Percentiles rank a stretch among this genome's conserved stretches.
Evolutionary conservation across 306 rosid species (phyloP).

Genomic region (Purshia tridentata): DNA sequence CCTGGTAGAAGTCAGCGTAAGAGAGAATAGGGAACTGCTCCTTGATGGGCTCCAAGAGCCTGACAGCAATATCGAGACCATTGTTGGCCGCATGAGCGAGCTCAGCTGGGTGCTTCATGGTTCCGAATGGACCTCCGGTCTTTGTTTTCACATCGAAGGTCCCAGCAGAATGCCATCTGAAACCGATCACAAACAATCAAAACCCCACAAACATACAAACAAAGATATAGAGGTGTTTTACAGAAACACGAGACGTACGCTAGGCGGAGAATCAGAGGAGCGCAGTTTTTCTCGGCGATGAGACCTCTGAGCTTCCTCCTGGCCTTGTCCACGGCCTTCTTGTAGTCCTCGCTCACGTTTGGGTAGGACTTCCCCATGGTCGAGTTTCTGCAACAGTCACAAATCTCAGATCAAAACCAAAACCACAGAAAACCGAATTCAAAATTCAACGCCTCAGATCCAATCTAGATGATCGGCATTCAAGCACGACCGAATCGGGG

Average conservation of each 20-base stretch:
- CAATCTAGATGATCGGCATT: not conserved
- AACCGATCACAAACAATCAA: not conserved
- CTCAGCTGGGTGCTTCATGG: constrained; percentile 58
- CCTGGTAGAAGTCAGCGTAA: constrained; percentile 94
- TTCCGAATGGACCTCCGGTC: constrained; percentile 97
- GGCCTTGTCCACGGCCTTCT: constrained; percentile 77
- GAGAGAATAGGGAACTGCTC: constrained; percentile 64
- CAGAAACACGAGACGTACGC: constrained; percentile 47
- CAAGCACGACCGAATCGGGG: not conserved
- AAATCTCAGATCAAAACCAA: not conserved
- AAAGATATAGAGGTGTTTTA: not conserved
- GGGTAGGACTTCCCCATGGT: constrained; percentile 86
- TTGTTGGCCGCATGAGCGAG: constrained; percentile 76
- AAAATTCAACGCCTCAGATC: not conserved
- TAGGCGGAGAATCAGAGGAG: constrained; percentile 83
- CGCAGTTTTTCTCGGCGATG: constrained; percentile 88
- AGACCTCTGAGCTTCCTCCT: constrained; percentile 87
- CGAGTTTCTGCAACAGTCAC: not conserved
- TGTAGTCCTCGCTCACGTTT: constrained; percentile 72
- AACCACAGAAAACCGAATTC: not conserved
- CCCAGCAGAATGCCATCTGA: constrained; percentile 98
- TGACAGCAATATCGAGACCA: constrained; percentile 89
- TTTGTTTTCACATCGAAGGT: constrained; percentile 60
- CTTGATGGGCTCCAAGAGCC: constrained; percentile 90
- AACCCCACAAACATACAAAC: not conserved